These are phyloP conservation scores for Kalanchoe fedtschenkoi DNA, from an alignment of 164 flowering plant genomes.

Conservation along the genomic window DNA sequence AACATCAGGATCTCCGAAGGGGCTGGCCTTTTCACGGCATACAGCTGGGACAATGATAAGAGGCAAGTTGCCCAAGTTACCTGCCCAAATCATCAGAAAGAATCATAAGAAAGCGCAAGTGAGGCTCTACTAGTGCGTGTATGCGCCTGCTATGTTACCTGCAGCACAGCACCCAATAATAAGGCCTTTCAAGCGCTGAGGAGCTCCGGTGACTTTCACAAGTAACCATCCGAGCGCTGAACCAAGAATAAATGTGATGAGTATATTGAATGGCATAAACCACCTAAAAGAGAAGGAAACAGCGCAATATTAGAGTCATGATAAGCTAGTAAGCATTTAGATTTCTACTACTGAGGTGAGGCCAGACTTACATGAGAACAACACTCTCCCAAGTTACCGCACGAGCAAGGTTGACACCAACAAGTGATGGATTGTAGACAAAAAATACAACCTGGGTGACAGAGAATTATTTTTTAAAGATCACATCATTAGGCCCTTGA, in stretches of 20 bases:
- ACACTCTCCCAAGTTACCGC: conserved; percentile 16
- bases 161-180: conserved; percentile 31
- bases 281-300: conserved; percentile 17
- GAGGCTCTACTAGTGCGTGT: neutral
- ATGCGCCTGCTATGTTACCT: conserved; percentile 14
- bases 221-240: conserved; percentile 28
- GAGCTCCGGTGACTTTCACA: conserved; percentile 14
- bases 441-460: conserved; percentile 17
- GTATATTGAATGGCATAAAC: conserved; percentile 41
- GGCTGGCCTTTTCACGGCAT: conserved; percentile 27
- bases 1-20: conserved; percentile 30
- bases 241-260: conserved; percentile 23
- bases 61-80: conserved; percentile 34
- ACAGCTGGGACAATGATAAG: conserved; percentile 37
- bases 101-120: neutral
- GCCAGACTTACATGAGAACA: conserved; percentile 13
- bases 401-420: conserved; percentile 13
- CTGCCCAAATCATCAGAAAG: conserved; percentile 16
- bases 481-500: no score
- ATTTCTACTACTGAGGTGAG: no score
- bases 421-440: conserved; percentile 23
- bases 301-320: neutral
- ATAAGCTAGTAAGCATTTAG: neutral
- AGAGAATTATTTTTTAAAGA: no score
- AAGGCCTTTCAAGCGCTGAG: conserved; percentile 23